phyloP scores from a whole-genome alignment of 192 early-diverging fungal species.

The Endogone sp. region DNA sequence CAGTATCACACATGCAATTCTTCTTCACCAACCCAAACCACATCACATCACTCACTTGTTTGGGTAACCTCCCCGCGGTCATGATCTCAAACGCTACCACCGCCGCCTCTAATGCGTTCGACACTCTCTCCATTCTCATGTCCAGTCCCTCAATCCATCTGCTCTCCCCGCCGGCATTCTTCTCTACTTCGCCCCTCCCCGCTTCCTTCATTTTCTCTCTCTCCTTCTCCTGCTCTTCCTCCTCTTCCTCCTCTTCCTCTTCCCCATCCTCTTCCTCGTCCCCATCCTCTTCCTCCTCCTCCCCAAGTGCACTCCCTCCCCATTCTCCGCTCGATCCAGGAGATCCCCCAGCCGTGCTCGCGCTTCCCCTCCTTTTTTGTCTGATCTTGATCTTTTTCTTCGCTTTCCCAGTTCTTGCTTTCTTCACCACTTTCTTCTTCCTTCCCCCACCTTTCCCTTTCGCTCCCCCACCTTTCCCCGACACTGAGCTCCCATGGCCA shows the following conservation, averaged over 20 bases:
- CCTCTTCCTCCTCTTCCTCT: neutral
- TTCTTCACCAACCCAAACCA: no score
- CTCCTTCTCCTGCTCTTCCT: neutral
- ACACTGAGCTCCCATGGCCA: neutral
- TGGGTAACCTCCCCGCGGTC: slow-evolving; percentile 9
- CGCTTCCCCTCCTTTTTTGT: neutral
- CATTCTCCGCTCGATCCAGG: neutral
- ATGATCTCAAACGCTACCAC: slow-evolving; percentile 8
- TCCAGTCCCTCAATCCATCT: neutral
- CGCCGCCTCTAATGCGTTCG: slow-evolving; percentile 8
- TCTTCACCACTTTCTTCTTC: neutral
- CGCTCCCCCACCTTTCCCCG: neutral
- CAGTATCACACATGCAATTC: no score
- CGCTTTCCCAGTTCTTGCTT: neutral
- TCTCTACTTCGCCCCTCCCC: no score
- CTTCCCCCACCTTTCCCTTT: neutral
- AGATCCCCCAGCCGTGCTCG: neutral
- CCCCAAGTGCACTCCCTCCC: no score
- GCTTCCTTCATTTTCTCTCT: neutral
- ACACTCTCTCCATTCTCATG: neutral
- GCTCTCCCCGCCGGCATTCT: neutral
- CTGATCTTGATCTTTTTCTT: neutral
- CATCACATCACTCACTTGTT: slow-evolving; percentile 13
- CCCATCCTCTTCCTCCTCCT: neutral
- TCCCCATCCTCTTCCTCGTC: neutral